These are phyloP conservation scores for Plasmodium billcollinsi DNA, from an alignment of 169 alveolate species.

Conservation along the genomic window DNA sequence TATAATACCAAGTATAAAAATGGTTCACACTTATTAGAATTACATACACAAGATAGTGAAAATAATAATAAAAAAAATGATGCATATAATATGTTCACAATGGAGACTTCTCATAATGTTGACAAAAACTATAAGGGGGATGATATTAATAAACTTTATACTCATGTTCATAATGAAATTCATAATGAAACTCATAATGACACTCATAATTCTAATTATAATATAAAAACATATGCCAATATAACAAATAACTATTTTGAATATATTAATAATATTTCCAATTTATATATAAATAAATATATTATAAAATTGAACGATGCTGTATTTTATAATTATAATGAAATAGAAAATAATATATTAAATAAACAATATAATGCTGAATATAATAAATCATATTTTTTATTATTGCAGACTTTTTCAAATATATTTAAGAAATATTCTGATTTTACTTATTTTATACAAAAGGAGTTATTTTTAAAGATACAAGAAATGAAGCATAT, in stretches of 20 bases:
- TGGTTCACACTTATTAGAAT: too few species aligned
- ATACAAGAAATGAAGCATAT: constrained; percentile 4
- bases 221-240: too few species aligned
- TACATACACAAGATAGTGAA: too few species aligned
- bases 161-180: too few species aligned
- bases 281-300: constrained; percentile 39
- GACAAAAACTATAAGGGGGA: too few species aligned
- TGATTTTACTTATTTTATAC: constrained; percentile 15
- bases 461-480: constrained; percentile 14
- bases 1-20: too few species aligned
- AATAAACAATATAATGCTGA: background rate
- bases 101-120: too few species aligned
- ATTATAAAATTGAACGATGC: constrained; percentile 51
- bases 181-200: too few species aligned
- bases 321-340: constrained; percentile 48
- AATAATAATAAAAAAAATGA: too few species aligned
- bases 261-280: constrained; percentile 8
- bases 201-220: too few species aligned
- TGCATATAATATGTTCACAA: too few species aligned
- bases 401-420: constrained; percentile 25
- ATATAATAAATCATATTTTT: constrained; percentile 11
- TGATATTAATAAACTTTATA: too few species aligned
- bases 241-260: background rate
- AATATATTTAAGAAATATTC: constrained; percentile 14
- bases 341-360: constrained; percentile 15